Conservation (phyloP, 345 rosid species). For the Hevea brasiliensis region DNA sequence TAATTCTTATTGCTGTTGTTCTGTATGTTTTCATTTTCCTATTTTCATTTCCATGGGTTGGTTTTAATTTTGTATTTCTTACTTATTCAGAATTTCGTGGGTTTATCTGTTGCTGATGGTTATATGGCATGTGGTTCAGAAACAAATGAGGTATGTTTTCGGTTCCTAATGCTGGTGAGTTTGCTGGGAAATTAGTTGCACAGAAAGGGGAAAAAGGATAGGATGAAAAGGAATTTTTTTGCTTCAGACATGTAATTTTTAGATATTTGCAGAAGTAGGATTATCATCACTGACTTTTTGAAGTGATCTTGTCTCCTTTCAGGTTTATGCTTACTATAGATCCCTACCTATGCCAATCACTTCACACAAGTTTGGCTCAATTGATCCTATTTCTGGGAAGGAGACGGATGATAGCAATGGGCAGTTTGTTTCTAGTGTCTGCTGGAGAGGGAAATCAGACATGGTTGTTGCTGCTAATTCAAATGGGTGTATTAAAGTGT, state of each 20-base stretch:
- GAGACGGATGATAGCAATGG: constrained; percentile 82
- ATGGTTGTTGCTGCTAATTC: constrained; percentile 90
- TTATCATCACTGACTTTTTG: too few species aligned
- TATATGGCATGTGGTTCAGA: constrained; percentile 97
- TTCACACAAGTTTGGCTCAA: constrained; percentile 93
- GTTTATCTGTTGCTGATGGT: constrained; percentile 78
- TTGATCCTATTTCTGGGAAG: constrained; percentile 78
- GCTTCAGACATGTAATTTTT: too few species aligned
- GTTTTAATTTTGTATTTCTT: constrained; percentile 22
- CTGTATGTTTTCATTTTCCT: background rate
- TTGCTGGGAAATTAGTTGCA: too few species aligned
- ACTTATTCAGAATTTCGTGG: constrained; percentile 82
- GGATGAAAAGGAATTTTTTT: too few species aligned
- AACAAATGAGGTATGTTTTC: constrained; percentile 80
- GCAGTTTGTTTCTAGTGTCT: constrained; percentile 91
- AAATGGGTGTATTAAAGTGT: constrained; percentile 86
- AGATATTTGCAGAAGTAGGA: too few species aligned
- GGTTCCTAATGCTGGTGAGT: background rate
- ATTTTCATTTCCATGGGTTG: constrained; percentile 13
- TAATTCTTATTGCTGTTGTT: background rate
- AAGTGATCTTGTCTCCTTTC: constrained; percentile 28
- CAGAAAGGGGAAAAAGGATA: too few species aligned
- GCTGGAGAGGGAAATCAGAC: constrained; percentile 91
- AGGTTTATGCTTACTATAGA: constrained; percentile 85
- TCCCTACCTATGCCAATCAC: constrained; percentile 91